phyloP scores from a whole-genome alignment of 768 basidiomycete species.

The Multifurca ochricompacta region DNA sequence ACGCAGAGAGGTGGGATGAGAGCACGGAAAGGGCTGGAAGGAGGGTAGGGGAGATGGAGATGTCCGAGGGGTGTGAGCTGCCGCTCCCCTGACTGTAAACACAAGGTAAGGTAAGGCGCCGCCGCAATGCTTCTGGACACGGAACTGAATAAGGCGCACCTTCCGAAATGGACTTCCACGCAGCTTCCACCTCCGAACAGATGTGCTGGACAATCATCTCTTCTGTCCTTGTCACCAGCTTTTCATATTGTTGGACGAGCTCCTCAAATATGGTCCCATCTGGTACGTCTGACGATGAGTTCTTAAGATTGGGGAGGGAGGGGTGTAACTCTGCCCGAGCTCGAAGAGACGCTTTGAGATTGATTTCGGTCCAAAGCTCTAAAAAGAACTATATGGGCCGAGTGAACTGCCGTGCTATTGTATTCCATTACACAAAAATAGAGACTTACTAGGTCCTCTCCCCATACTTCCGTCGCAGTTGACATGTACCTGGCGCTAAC shows the following conservation, averaged over 20 bases:
- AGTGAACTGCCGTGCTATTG: neutral
- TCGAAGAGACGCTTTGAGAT: conserved; percentile 48
- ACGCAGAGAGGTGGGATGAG: conserved; percentile 67
- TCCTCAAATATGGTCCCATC: conserved; percentile 75
- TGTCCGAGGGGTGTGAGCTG: conserved; percentile 27
- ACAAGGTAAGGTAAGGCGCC: conserved; percentile 18
- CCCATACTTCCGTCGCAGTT: conserved; percentile 69
- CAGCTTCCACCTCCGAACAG: conserved; percentile 70
- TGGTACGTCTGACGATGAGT: conserved; percentile 30
- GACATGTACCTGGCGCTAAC: conserved; percentile 73
- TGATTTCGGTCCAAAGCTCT: conserved; percentile 81
- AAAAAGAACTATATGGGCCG: conserved; percentile 86
- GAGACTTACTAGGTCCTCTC: conserved; percentile 73
- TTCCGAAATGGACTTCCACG: conserved; percentile 65
- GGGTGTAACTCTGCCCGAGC: conserved; percentile 41
- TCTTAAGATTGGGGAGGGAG: conserved; percentile 42
- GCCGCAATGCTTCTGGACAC: neutral
- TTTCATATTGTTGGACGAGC: conserved; percentile 55
- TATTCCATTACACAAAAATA: neutral
- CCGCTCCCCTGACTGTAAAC: conserved; percentile 29
- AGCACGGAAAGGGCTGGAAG: conserved; percentile 70
- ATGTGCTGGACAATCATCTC: conserved; percentile 83
- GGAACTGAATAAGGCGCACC: conserved; percentile 21
- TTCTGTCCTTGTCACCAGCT: conserved; percentile 62
- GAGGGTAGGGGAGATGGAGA: conserved; percentile 61